Evolutionary conservation across 805 yeast genomes (phyloP), one percentile per base, ranked within the genome.

Genomic region (Candida takata): DNA sequence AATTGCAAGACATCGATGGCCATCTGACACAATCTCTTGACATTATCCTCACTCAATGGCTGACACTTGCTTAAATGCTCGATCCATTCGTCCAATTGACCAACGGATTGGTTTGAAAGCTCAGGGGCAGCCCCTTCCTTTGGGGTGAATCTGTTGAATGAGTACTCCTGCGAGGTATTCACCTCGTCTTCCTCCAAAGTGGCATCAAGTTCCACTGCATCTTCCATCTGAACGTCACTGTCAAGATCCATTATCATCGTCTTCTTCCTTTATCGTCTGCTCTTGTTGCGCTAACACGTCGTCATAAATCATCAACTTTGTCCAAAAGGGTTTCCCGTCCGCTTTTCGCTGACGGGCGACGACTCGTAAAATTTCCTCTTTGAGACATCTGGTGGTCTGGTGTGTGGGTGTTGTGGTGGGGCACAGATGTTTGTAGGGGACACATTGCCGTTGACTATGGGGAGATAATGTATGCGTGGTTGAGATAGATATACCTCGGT

Each of bases 1-100:
- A 78, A 80, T 58, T 85, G 94, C 51, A 88, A 65, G 24, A 87
- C 92, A 48, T 88, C 96, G 41, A 82, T 78, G 17, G 95, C 96
- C 92, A 84, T 83, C 45, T 78, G 82, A 55, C 97, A 87, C 44
- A 87, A 65, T 51, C 73, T 70, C 46, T 77, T 77, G 17, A 88
- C 94, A 42, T 84, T 87, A 24, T 74, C 77, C 62, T 87, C 96
- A 26, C 77, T 65, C 39, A 87, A 68, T 14, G 90, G 87, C 60
- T 85, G 83, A 60, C 97, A 87, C 45, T 77, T 71, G 40, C 78
- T 64, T 44, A 87, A 65, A 55, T 76, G 79, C 46, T 79, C 90
- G 50, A 87, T 84, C 96, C 96, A 87, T 45, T 73, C 76, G 49
- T 88, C 96, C 49, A 88, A 66, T 51, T 84, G 88, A 48, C 73